Percentiles rank a stretch among this genome's conserved stretches.
phyloP scores from a whole-genome alignment of 768 basidiomycete genomes.

The Termitomyces sp. region DNA sequence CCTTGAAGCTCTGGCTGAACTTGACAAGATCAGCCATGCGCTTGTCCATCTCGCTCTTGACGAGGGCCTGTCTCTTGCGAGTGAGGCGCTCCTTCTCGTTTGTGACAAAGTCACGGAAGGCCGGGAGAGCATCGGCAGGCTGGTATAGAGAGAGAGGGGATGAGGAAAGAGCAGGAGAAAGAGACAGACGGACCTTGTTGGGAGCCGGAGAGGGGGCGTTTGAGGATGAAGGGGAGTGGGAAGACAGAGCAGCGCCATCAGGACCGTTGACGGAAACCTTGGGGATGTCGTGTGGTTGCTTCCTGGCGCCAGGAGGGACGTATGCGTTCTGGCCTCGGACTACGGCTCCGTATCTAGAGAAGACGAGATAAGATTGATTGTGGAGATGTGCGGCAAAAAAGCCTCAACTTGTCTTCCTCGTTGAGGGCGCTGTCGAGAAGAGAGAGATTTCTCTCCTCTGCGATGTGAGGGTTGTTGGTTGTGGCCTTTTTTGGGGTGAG shows the following conservation, averaged over 20 bases:
- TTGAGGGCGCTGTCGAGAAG: conserved; percentile 72
- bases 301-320: conserved; percentile 88
- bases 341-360: conserved; percentile 82
- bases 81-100: conserved; percentile 86
- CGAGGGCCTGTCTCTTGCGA: conserved; percentile 84
- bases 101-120: conserved; percentile 90
- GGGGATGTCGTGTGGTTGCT: conserved; percentile 45
- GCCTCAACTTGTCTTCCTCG: conserved; percentile 91
- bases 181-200: conserved; percentile 39
- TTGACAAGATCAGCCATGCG: conserved; percentile 89
- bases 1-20: conserved; percentile 95
- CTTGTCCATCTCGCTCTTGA: conserved; percentile 93
- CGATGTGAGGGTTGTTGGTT: conserved; percentile 76
- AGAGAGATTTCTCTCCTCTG: conserved; percentile 73
- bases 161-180: not conserved
- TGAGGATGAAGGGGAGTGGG: conserved; percentile 38
- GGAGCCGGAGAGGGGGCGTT: conserved; percentile 66
- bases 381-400: conserved; percentile 9
- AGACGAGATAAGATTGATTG: conserved; percentile 6
- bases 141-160: conserved; percentile 32
- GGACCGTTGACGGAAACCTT: conserved; percentile 74
- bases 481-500: conserved; percentile 33
- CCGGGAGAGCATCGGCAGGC: conserved; percentile 70
- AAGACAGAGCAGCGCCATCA: conserved; percentile 51
- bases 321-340: conserved; percentile 86